A percentile compares a stretch with the other conserved stretches of the same genome.
These are phyloP conservation scores for Zizania latifolia DNA, from an alignment of 176 grass and related monocot species.

Conservation along the genomic window DNA sequence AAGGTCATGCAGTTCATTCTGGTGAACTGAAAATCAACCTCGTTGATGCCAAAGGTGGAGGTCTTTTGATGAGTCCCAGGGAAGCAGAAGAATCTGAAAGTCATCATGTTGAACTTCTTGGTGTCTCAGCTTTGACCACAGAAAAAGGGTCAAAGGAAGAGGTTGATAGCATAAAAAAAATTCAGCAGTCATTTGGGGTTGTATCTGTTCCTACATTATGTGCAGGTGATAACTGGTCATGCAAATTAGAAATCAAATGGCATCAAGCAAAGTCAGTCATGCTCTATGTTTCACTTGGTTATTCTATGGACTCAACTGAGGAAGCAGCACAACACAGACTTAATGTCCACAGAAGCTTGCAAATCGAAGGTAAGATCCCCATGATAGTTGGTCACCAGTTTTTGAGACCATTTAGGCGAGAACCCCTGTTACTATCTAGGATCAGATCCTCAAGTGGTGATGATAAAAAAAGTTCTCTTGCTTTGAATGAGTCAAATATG, in stretches of 20 bases:
- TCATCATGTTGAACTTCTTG: constrained; percentile 85
- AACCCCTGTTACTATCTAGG: constrained; percentile 77
- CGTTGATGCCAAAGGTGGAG: constrained; percentile 87
- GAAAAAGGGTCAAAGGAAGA: constrained; percentile 49
- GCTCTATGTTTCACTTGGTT: constrained; percentile 92
- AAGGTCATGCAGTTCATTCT: constrained; percentile 66
- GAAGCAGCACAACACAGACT: constrained; percentile 61
- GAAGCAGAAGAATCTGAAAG: constrained; percentile 80
- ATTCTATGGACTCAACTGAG: constrained; percentile 44
- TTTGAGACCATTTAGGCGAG: constrained; percentile 80
- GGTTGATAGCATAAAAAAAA: constrained; percentile 70
- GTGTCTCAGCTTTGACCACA: constrained; percentile 46
- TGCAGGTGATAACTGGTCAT: constrained; percentile 65
- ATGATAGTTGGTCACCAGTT: constrained; percentile 60
- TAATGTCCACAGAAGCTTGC: constrained; percentile 86
- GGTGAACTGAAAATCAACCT: constrained; percentile 99
- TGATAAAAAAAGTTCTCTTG: constrained; percentile 59
- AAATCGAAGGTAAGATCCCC: constrained; percentile 91
- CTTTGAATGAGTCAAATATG: constrained; percentile 72
- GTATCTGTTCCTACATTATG: constrained; percentile 71
- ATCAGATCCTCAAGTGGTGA: constrained; percentile 47
- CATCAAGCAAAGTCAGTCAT: constrained; percentile 84
- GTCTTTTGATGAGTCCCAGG: constrained; percentile 82
- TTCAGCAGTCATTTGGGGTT: constrained; percentile 85
- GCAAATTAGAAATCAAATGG: constrained; percentile 96